Evolutionary conservation across 352 stramenopile genomes (phyloP), one percentile per base, ranked within the genome.

Genomic region (Phytophthora sansomeana): DNA sequence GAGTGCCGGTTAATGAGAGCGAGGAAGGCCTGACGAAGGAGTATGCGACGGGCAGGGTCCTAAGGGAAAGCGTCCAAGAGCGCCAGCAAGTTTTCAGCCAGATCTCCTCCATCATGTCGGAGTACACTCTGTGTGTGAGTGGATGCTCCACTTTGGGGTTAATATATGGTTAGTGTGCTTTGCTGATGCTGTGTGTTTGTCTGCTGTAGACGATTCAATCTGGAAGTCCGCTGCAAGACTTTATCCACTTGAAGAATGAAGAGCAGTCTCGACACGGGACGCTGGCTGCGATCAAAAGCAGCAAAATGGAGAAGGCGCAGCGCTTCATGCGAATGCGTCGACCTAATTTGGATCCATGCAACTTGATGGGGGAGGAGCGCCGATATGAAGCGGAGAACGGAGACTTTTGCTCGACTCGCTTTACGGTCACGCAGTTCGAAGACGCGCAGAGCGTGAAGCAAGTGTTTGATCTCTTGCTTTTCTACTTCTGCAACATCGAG

Each of bases 401-500:
- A 8, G 78, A 90, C 36, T 87, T 78, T 17, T 89, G 80, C 60
- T 81, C 69, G 14, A 71, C 78, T 3, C 77, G 77, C 39, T 90
- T 87, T 46, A 76, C 80, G 11, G 67, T 80, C 19, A 74, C 79
- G 10, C 83, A 85, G 54, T 89, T 90, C 28, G 48, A 72, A 14
- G 69, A 65, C n/a, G 54, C 58, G 1, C 43, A 63, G 26, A 75
- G 64, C 26, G 74, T 81, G 1, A 69, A 71, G 26, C 63, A 76
- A 26, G 70, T 87, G 21, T 87, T 83, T 44, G 69, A 86, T 13
- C 61, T 82, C 4, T 41, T 85, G 21, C 58, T 70, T 19, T 90
- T 75, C 43, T 87, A 83, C 58, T 75, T 81, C 16, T 67, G 47
- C 36, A 89, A 87, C 60, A 68, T 90, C 21, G 81, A 90, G 63